Evolutionary conservation across 495 filamentous ascomycete species (phyloP), one percentile per base, ranked within the genome.

Genomic region (Neurospora sp.): DNA sequence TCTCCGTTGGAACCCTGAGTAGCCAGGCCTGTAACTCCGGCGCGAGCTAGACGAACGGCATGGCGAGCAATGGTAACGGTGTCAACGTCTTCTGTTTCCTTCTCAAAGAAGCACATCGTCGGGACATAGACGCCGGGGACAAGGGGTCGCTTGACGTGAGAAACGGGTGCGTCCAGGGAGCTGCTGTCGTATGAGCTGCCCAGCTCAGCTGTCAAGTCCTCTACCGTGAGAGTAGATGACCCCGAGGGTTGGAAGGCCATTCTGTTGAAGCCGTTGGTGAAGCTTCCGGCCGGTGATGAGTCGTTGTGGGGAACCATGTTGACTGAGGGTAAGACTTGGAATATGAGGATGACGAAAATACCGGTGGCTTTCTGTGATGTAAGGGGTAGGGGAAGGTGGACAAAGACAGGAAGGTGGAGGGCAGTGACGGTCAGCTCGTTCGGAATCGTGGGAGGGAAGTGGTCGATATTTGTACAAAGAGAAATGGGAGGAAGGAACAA

Each of bases 1-100:
- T 96, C 94, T 72, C 94, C 94, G 79, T 97, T 97, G 81, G 92
- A 94, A 38, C 94, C 94, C 81, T 96, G 93, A 20, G 92, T 93
- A 69, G 92, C 89, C 46, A 97, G 85, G 69, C 94, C 94, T 48
- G 90, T 88, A 41, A 96, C 88, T 71, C 94, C 94, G 66, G 92
- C 90, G 71, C 88, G 81, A 70, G 92, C 93, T n/a, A 97, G 92
- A 76, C 92, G 92, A 70, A 92, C 89, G 40, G 93, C 92, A 80
- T 97, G 94, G 72, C 85, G 90, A 72, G 88, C 86, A 70, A 90
- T 91, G 42, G 92, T 91, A 41, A 78, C 76, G 10, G 90, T 79
- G 77, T 96, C 93, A 72, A 97, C 85, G 44, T 95, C 89, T 81
- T 97, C 93, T 27, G 91, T 93, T 27, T 86, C 85, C 10, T 89